Base-by-base conservation (phyloP, 257 asterid genomes). In the Cynanchum wilfordii region DNA sequence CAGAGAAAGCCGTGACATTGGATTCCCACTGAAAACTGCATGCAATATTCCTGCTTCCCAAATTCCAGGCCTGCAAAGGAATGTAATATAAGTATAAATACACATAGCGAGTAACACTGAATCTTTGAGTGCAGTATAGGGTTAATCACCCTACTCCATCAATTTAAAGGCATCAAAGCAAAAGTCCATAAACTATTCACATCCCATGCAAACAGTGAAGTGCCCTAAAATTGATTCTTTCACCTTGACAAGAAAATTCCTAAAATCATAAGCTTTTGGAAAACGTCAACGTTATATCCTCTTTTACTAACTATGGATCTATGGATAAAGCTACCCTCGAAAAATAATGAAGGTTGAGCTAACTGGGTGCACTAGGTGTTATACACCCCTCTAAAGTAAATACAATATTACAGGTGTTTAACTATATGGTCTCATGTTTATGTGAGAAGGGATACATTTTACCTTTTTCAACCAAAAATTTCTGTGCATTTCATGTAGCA, bases 1-100 rank as follows among this genome's bases (percentile, higher is more conserved):
- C 84, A 74, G 98, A 90, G 81, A 92, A 87, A 76, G 98, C 96
- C 70, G 97, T 90, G 79, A 90, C 83, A 82, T 84, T 90, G 77
- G 95, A 87, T 84, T 86, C 87, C 98, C 97, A 90, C 67, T 77
- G 89, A 70, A 92, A 87, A 77, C 82, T 86, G 81, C 89, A 86
- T 82, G 88, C 83, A 76, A 89, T 81, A 73, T 87, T 84, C 87
- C 96, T 84, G 81, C 77, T 79, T 76, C 84, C 82, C 76, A 92
- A 83, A 89, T 84, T 76, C 98, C 98, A 92, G 79, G 90, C 88
- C 98, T 92, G 87, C 84, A 84, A 75, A 62, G 49, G 50, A 54
- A 54, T 44, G 51, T 10, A 51, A 74, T 50, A 38, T 54, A 16
- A 11, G 40, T 55, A 42, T 67, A 17, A 20, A 24, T 44, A 67